Evolutionary conservation across 805 yeast species (phyloP).

Genomic region (Saccharomycodes ludwigii): DNA sequence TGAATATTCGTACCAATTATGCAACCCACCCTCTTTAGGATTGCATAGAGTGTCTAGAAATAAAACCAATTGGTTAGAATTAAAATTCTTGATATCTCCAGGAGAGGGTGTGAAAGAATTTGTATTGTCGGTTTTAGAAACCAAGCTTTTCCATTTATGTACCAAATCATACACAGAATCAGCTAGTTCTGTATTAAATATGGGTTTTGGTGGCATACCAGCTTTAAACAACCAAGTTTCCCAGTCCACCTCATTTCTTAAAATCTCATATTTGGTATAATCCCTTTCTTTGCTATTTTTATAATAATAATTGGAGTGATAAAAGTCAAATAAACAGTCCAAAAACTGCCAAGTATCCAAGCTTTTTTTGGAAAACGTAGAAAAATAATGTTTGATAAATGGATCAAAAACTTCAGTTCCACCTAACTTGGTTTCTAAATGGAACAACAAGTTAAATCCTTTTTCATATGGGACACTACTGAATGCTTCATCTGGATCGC

Average conservation of each 20-base stretch:
- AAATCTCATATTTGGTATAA: constrained; percentile 31
- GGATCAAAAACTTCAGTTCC: constrained; percentile 59
- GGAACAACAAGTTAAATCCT: constrained; percentile 69
- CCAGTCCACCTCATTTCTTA: constrained; percentile 67
- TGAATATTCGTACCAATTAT: constrained; percentile 25
- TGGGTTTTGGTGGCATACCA: constrained; percentile 83
- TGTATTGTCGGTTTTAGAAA: constrained; percentile 3
- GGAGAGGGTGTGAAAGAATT: constrained; percentile 15
- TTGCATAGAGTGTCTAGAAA: constrained; percentile 59
- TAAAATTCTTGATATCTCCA: constrained; percentile 43
- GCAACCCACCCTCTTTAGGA: constrained; percentile 30
- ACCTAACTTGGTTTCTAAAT: constrained; percentile 58
- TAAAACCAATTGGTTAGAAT: constrained; percentile 67
- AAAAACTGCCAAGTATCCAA: constrained; percentile 74
- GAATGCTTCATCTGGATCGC: constrained; percentile 85
- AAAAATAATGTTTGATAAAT: constrained; percentile 69
- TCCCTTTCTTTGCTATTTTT: too few species aligned
- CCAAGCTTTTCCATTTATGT: constrained; percentile 44
- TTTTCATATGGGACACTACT: constrained; percentile 85
- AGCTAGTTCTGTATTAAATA: constrained; percentile 67
- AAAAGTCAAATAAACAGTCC: constrained; percentile 62
- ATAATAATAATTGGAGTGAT: constrained; percentile 26
- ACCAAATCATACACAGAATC: constrained; percentile 60
- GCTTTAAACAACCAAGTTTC: constrained; percentile 68
- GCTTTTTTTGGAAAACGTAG: constrained; percentile 52